phyloP scores from a whole-genome alignment of 2,329 filamentous ascomycete genomes.

The Chrysoporthe austroafricana region DNA sequence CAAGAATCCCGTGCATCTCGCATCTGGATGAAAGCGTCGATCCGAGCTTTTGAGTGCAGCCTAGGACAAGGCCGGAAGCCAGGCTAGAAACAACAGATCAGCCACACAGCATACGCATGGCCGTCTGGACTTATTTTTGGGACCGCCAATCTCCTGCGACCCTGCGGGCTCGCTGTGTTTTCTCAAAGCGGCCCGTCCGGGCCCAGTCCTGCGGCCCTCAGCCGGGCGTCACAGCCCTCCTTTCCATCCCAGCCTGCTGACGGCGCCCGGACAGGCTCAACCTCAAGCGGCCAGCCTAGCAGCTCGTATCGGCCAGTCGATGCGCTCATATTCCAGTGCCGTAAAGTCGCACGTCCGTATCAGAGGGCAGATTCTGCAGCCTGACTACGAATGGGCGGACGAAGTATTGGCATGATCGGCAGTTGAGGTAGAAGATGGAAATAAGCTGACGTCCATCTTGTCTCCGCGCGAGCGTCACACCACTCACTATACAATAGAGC shows the following conservation, averaged over 20 bases:
- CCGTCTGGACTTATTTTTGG: background rate
- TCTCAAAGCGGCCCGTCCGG: constrained; percentile 1
- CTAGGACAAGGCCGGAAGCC: background rate
- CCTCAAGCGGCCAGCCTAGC: background rate
- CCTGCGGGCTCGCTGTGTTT: background rate
- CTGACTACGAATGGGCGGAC: too few species aligned
- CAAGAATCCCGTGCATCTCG: background rate
- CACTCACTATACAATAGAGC: too few species aligned
- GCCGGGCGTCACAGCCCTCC: background rate
- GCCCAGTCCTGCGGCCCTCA: background rate
- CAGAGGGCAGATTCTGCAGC: too few species aligned
- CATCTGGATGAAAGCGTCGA: background rate
- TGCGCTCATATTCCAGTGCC: background rate
- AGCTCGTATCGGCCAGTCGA: background rate
- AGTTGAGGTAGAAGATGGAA: too few species aligned
- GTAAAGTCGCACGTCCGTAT: background rate
- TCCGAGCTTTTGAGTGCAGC: background rate
- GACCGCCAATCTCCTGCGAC: background rate
- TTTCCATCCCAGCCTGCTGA: background rate
- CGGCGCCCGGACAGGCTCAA: background rate
- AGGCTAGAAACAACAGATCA: background rate
- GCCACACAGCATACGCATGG: background rate
- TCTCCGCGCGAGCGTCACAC: too few species aligned
- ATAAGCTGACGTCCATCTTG: too few species aligned
- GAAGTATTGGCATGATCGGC: too few species aligned